These are phyloP conservation scores for Cutaneotrichosporon cavernicola DNA, from an alignment of 1,284 basidiomycete species.

Conservation along the genomic window DNA sequence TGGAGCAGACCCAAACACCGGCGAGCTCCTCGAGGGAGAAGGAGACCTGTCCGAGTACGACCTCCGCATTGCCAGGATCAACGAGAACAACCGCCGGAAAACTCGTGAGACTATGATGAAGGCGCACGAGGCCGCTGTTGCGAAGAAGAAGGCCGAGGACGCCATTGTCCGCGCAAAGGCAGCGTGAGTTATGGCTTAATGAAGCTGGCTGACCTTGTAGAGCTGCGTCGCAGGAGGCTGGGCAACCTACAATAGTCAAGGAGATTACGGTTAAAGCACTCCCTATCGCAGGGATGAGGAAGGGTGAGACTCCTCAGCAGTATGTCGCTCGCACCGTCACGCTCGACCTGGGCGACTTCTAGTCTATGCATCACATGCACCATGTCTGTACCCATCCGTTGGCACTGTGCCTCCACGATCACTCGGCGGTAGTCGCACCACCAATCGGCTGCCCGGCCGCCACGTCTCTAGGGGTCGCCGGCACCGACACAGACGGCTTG, in stretches of 20 bases:
- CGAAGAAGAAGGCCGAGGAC: conserved; percentile 61
- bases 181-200: conserved; percentile 3
- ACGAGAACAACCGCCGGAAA: conserved; percentile 79
- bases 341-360: conserved; percentile 55
- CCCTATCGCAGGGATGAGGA: conserved; percentile 36
- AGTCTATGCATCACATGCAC: conserved; percentile 4
- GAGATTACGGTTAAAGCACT: conserved; percentile 15
- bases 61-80: conserved; percentile 71
- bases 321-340: conserved; percentile 52
- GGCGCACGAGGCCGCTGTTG: conserved; percentile 68
- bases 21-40: conserved; percentile 30
- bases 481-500: conserved; percentile 34
- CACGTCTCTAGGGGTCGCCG: neutral
- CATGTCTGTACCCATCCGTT: neutral
- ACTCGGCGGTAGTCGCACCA: neutral
- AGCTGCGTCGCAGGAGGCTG: conserved; percentile 14
- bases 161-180: conserved; percentile 37
- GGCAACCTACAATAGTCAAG: conserved; percentile 18
- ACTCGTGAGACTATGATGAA: conserved; percentile 74
- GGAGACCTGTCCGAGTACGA: conserved; percentile 53
- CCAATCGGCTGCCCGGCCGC: conserved; percentile 4
- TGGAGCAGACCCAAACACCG: conserved; percentile 47
- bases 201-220: conserved; percentile 2
- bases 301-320: conserved; percentile 49
- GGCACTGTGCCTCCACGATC: neutral